Evolutionary conservation across 176 grass and related monocot species (phyloP).

Genomic region (Hsuehochloa calcarea): DNA sequence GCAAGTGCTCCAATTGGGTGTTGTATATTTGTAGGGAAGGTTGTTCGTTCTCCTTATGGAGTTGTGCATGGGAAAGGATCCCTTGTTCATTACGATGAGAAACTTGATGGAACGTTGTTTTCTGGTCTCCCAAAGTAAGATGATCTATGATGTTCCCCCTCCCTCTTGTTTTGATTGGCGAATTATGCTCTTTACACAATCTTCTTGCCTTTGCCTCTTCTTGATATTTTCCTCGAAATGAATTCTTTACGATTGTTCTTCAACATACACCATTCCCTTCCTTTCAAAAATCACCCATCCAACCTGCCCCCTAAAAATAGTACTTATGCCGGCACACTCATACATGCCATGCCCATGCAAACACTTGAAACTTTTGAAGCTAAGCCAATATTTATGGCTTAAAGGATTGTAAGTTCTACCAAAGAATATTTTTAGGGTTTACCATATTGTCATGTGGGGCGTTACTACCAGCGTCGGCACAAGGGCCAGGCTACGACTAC

Average conservation of each 20-base stretch:
- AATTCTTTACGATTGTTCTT: too few species aligned
- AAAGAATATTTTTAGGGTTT: background rate
- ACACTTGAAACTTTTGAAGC: too few species aligned
- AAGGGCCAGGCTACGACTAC: too few species aligned
- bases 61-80: conserved; percentile 83
- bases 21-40: conserved; percentile 43
- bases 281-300: too few species aligned
- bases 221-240: too few species aligned
- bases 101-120: conserved; percentile 59
- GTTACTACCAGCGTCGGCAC: too few species aligned
- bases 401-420: too few species aligned
- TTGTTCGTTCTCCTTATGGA: conserved; percentile 71
- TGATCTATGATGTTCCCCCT: background rate
- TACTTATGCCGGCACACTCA: too few species aligned
- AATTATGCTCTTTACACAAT: background rate
- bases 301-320: too few species aligned
- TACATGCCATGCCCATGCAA: too few species aligned
- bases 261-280: too few species aligned
- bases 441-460: background rate
- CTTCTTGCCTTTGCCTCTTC: background rate
- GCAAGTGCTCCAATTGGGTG: background rate
- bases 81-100: conserved; percentile 63
- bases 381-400: too few species aligned
- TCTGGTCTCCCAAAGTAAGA: conserved; percentile 66
- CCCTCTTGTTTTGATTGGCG: background rate